A percentile compares a stretch with the other conserved stretches of the same genome.
Evolutionary conservation across 1,284 basidiomycete species (phyloP).

Genomic region (Ceratobasidium sp.): DNA sequence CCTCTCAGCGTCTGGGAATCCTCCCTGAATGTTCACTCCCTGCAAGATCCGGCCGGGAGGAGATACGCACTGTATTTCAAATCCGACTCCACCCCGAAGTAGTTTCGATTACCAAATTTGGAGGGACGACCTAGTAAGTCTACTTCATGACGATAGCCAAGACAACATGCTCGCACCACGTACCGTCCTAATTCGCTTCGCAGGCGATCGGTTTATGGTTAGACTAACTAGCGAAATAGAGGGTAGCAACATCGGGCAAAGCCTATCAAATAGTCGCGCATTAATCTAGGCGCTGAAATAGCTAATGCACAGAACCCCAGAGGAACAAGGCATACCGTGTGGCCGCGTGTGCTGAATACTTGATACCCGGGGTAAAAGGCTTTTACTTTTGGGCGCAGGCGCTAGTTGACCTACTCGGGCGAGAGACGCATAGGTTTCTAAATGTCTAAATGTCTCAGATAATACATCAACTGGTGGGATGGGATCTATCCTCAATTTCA

Average conservation of each 20-base stretch:
- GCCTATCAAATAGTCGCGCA: conserved; percentile 13
- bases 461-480: no score
- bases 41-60: conserved; percentile 40
- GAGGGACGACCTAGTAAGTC: conserved; percentile 17
- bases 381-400: no score
- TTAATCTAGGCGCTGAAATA: not conserved
- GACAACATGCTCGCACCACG: not conserved
- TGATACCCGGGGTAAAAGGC: no score
- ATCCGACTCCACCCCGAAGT: conserved; percentile 11
- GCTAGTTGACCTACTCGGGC: no score
- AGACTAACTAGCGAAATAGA: not conserved
- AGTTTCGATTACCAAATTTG: conserved; percentile 27
- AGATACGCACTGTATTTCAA: conserved; percentile 39
- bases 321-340: no score
- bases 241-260: conserved; percentile 24
- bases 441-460: no score
- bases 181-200: not conserved
- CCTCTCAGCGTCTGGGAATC: conserved; percentile 2
- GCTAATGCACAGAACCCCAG: not conserved
- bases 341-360: no score
- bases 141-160: conserved; percentile 4
- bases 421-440: no score
- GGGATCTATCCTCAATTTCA: no score
- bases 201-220: conserved; percentile 1
- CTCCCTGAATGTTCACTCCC: not conserved